Evolutionary conservation across 768 basidiomycete genomes (phyloP).

Genomic region (Russula abietina): DNA sequence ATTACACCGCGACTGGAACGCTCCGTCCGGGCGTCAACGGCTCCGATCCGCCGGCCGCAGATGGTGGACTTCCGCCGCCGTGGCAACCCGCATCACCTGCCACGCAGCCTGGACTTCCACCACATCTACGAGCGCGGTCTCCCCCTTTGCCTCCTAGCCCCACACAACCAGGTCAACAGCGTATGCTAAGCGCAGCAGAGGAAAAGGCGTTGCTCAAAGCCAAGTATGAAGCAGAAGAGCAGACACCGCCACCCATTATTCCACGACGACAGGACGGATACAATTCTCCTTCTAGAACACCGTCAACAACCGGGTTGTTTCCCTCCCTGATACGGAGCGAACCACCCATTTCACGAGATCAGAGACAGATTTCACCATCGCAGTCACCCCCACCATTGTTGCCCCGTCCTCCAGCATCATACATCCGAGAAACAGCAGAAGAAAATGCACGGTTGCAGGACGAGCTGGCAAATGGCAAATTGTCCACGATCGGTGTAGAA

Average conservation of each 20-base stretch:
- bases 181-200: slow-evolving; percentile 57
- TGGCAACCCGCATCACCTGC: slow-evolving; percentile 26
- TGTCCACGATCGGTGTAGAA: not conserved
- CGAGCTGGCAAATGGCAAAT: slow-evolving; percentile 28
- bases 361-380: slow-evolving; percentile 7
- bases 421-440: slow-evolving; percentile 76
- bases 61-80: slow-evolving; percentile 29
- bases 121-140: slow-evolving; percentile 30
- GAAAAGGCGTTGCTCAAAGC: slow-evolving; percentile 70
- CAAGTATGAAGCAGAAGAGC: slow-evolving; percentile 55
- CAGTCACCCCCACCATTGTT: slow-evolving; percentile 61
- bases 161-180: slow-evolving; percentile 28
- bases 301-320: not conserved
- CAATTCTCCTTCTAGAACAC: slow-evolving; percentile 11
- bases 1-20: slow-evolving; percentile 15
- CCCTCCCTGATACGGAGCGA: not conserved
- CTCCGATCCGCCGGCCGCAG: slow-evolving; percentile 37
- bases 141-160: slow-evolving; percentile 30
- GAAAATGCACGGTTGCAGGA: slow-evolving; percentile 56
- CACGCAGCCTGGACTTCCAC: slow-evolving; percentile 23
- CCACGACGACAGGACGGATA: slow-evolving; percentile 16
- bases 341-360: not conserved
- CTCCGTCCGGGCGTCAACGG: not conserved
- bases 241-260: slow-evolving; percentile 17
- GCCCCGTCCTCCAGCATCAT: slow-evolving; percentile 72